These are phyloP conservation scores for Haematococcus sp. DNA, from an alignment of 139 green algal species.

Conservation along the genomic window DNA sequence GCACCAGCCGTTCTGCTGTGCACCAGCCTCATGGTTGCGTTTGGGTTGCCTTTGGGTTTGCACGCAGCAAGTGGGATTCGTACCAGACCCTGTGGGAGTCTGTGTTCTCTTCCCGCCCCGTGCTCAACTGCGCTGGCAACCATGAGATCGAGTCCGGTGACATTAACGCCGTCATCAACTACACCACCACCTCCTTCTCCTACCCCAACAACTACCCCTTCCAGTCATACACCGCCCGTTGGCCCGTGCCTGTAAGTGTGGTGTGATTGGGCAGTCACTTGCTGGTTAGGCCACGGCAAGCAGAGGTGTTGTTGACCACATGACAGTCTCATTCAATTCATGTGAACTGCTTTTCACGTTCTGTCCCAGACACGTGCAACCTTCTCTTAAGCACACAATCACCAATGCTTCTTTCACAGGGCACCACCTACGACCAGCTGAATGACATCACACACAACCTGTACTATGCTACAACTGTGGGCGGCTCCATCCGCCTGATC, in stretches of 20 bases:
- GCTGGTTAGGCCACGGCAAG: too few relatives aligned
- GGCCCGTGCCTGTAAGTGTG: constrained; percentile 13
- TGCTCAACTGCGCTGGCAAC: constrained; percentile 27
- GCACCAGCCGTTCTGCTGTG: too few relatives aligned
- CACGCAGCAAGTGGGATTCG: constrained; percentile 30
- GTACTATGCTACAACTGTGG: constrained; percentile 31
- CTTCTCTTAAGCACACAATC: too few relatives aligned
- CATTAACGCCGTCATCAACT: constrained; percentile 26
- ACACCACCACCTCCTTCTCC: constrained; percentile 23
- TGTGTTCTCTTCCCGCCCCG: constrained; percentile 7
- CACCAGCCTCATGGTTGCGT: too few relatives aligned
- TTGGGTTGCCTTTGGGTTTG: neutral
- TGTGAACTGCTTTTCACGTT: too few relatives aligned
- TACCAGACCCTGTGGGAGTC: constrained; percentile 19
- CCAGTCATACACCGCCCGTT: constrained; percentile 26
- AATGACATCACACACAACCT: constrained; percentile 24
- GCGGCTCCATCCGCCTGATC: constrained; percentile 22
- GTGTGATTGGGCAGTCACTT: too few relatives aligned
- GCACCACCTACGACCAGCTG: constrained; percentile 14
- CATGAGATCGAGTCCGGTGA: constrained; percentile 24
- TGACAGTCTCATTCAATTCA: too few relatives aligned
- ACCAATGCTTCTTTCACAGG: neutral
- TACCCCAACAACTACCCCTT: constrained; percentile 42
- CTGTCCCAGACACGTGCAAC: too few relatives aligned
- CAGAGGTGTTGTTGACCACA: too few relatives aligned